Evolutionary conservation across 1,284 basidiomycete genomes (phyloP).

Genomic region (Coniophora puteana): DNA sequence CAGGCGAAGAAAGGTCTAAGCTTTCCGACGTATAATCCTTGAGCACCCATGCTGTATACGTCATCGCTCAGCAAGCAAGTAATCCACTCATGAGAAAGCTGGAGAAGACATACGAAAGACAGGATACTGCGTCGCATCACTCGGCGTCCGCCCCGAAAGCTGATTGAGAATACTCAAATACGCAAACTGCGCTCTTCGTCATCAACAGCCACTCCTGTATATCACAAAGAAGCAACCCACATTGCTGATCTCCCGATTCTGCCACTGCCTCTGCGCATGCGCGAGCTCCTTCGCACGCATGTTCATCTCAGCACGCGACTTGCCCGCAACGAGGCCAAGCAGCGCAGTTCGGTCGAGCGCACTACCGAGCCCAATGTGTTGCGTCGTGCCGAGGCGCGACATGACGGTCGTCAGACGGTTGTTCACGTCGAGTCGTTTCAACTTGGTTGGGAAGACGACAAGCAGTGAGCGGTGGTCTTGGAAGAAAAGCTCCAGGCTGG

Average conservation of each 20-base stretch:
- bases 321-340: constrained; percentile 45
- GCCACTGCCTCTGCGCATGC: constrained; percentile 77
- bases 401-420: constrained; percentile 55
- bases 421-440: constrained; percentile 61
- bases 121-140: constrained; percentile 94
- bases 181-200: constrained; percentile 70
- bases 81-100: background rate
- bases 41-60: constrained; percentile 75
- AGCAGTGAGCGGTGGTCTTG: constrained; percentile 82
- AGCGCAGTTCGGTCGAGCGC: constrained; percentile 49
- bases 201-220: too few species aligned
- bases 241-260: constrained; percentile 85
- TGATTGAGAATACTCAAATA: constrained; percentile 88
- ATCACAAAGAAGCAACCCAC: constrained; percentile 37
- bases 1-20: constrained; percentile 66
- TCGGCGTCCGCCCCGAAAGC: constrained; percentile 87
- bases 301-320: constrained; percentile 37
- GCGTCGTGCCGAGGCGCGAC: constrained; percentile 27
- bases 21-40: constrained; percentile 78
- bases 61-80: constrained; percentile 4
- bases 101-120: constrained; percentile 73
- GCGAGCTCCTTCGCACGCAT: constrained; percentile 56
- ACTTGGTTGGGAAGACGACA: constrained; percentile 72
- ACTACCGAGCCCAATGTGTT: constrained; percentile 35
- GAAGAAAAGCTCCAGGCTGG: constrained; percentile 86